Evolutionary conservation across 1,284 basidiomycete species (phyloP), one percentile per base, ranked within the genome.

Genomic region (Gomphus bonarii): DNA sequence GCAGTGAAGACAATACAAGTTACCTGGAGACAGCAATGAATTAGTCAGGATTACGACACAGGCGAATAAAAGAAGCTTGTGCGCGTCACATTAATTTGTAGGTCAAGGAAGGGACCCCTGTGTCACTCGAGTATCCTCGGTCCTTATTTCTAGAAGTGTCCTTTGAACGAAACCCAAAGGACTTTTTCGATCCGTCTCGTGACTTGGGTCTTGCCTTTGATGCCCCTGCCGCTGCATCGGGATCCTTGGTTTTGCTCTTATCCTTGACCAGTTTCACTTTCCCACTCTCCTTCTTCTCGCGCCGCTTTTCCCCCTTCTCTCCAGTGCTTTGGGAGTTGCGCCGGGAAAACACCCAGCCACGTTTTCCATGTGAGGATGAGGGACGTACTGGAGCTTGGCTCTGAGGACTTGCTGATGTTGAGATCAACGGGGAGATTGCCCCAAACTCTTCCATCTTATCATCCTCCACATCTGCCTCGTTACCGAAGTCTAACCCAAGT

Each of bases 81-180:
- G 16, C 36, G 1, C 36, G 1, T 46, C 14, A 53, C 51, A 53
- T 50, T 31, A 56, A 36, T 40, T 56, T 40, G 38, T 56, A 56
- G 22, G 55, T 49, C 22, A 56, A n/a, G 22, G 56, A 57, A 31
- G 40, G 40, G 6, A 50, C 56, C 3, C 33, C 47, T 38, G 49
- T 52, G 31, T 57, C 56, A 31, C 56, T 57, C 18, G 33, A 22
- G 28, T 57, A 57, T 20, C 56, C 56, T 12, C 42, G 14, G 38
- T 40, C 38, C 38, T 40, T 40, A n/a, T n/a, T 40, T 16, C n/a
- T 40, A 5, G 14, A 16, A 7, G 38, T 10, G 14, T 52, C 56
- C 35, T 50, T 56, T n/a, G 22, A 28, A 16, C 55, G 43, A 30
- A 56, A 36, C 5, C 30, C 20, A 11, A 40, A 35, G 18, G 18